phyloP scores from a whole-genome alignment of 345 rosid species.

The Sonneratia alba region DNA sequence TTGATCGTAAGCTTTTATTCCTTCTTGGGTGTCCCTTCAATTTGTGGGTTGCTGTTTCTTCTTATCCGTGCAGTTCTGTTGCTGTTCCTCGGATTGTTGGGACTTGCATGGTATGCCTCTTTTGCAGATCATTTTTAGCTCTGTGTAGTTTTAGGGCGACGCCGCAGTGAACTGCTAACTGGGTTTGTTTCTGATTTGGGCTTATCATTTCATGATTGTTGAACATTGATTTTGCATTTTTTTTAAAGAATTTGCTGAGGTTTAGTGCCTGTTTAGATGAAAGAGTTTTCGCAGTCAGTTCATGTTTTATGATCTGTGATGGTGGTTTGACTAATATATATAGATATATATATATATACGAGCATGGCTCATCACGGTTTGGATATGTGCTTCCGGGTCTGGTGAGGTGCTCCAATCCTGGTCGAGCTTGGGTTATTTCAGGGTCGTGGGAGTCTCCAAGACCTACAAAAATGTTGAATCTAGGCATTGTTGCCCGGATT shows the following conservation, averaged over 20 bases:
- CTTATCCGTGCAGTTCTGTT: not conserved
- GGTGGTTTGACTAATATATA: too few species aligned
- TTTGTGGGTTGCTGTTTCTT: not conserved
- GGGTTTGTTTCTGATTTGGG: slow-evolving; percentile 1
- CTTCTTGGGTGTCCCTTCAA: not conserved
- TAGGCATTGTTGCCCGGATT: too few species aligned
- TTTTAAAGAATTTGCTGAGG: not conserved
- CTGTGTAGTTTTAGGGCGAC: not conserved
- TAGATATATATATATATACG: too few species aligned
- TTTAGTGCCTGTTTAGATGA: not conserved
- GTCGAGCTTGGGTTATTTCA: too few species aligned
- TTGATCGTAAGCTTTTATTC: not conserved
- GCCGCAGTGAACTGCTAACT: not conserved
- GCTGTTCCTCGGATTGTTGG: not conserved
- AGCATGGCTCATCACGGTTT: too few species aligned
- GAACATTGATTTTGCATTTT: not conserved
- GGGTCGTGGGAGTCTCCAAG: too few species aligned
- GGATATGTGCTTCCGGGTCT: too few species aligned
- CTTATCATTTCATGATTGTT: not conserved
- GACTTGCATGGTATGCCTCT: not conserved
- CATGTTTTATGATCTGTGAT: not conserved
- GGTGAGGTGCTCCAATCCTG: too few species aligned
- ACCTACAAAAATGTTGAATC: too few species aligned
- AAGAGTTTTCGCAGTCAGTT: not conserved
- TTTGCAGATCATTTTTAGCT: not conserved